A percentile compares a stretch with the other conserved stretches of the same genome.
Evolutionary conservation across 768 basidiomycete species (phyloP).

Genomic region (Favolaschia claudopus): DNA sequence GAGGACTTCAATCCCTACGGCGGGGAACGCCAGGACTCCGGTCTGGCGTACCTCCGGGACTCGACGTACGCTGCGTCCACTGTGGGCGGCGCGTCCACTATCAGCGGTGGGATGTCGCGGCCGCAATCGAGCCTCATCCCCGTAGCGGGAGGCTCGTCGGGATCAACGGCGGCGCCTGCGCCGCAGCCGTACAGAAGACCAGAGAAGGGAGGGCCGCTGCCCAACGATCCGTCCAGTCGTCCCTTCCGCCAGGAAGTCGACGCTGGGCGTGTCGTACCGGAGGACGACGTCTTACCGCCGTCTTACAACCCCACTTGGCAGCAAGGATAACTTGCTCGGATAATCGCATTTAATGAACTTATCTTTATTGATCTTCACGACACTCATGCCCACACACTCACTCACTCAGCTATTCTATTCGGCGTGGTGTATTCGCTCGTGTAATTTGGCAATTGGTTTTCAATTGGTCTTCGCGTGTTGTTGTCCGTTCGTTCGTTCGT

Average conservation of each 20-base stretch:
- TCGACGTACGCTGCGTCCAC: not conserved
- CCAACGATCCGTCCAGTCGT: slow-evolving; percentile 10
- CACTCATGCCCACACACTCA: too few relatives aligned
- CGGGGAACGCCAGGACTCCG: not conserved
- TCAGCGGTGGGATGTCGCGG: not conserved
- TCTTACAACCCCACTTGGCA: slow-evolving; percentile 24
- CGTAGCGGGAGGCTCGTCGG: too few relatives aligned
- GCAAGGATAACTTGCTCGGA: too few relatives aligned
- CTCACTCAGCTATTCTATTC: too few relatives aligned
- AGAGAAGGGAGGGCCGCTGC: slow-evolving; percentile 5
- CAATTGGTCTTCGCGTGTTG: too few relatives aligned
- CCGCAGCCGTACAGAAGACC: not conserved
- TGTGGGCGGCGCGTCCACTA: not conserved
- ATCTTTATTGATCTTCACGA: not conserved
- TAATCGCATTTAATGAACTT: too few relatives aligned
- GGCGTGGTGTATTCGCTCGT: too few relatives aligned
- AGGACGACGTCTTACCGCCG: slow-evolving; percentile 19
- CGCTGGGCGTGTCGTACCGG: slow-evolving; percentile 13
- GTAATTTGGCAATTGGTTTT: too few relatives aligned
- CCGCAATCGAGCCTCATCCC: not conserved
- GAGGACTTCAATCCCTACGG: slow-evolving; percentile 23
- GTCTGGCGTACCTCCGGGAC: not conserved
- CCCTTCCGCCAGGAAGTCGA: slow-evolving; percentile 22
- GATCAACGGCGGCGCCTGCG: too few relatives aligned
- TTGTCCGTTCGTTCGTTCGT: too few relatives aligned